phyloP scores from a whole-genome alignment of 2,329 filamentous ascomycete genomes.

The Blumeria graminis region DNA sequence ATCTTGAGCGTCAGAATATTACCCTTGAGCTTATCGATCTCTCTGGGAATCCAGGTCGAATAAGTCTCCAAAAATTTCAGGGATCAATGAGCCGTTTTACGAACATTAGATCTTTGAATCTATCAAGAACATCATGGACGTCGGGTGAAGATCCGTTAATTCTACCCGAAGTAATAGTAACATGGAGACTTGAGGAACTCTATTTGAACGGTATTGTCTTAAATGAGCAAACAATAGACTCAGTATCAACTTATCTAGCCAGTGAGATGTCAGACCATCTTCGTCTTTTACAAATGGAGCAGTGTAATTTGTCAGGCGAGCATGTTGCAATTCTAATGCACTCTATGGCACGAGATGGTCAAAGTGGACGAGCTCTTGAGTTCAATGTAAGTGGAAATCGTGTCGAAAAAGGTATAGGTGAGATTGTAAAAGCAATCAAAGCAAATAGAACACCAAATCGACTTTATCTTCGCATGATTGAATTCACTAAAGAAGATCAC shows the following conservation, averaged over 20 bases:
- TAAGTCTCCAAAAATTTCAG: conserved; percentile 39
- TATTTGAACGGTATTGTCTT: conserved; percentile 36
- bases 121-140: conserved; percentile 39
- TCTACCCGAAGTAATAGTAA: conserved; percentile 36
- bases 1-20: conserved; percentile 36
- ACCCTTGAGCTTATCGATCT: conserved; percentile 44
- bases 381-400: conserved; percentile 35
- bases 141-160: conserved; percentile 39
- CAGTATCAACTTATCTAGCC: conserved; percentile 37
- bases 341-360: conserved; percentile 29
- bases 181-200: conserved; percentile 43
- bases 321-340: conserved; percentile 41
- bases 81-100: conserved; percentile 41
- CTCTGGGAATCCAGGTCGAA: conserved; percentile 38
- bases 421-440: conserved; percentile 26
- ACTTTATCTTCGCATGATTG: conserved; percentile 41
- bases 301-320: conserved; percentile 38
- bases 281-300: conserved; percentile 36
- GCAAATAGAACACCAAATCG: conserved; percentile 31
- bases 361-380: conserved; percentile 31
- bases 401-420: conserved; percentile 25
- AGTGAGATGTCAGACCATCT: conserved; percentile 35
- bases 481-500: conserved; percentile 21
- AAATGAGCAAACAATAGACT: conserved; percentile 38
- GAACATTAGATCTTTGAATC: conserved; percentile 38